These are phyloP conservation scores for Xylaria curta DNA, from an alignment of 495 filamentous ascomycete species.

Conservation along the genomic window DNA sequence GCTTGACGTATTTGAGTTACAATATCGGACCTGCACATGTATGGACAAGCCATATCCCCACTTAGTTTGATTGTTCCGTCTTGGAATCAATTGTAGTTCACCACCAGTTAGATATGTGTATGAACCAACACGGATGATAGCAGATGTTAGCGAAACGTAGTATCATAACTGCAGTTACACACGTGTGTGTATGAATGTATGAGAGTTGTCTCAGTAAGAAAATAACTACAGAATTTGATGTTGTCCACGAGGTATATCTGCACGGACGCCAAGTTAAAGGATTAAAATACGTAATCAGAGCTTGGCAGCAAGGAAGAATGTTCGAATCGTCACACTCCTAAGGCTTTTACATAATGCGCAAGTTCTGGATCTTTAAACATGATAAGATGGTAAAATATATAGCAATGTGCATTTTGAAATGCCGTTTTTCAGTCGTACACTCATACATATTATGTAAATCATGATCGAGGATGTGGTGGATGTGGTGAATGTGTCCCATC, in stretches of 20 bases:
- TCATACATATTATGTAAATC: constrained; percentile 25
- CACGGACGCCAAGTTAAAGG: neutral
- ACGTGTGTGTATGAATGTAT: neutral
- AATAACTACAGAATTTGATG: neutral
- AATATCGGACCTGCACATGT: neutral
- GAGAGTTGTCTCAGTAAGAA: neutral
- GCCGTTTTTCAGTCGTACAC: constrained; percentile 24
- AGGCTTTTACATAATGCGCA: too few relatives aligned
- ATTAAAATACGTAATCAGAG: neutral
- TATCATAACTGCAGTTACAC: neutral
- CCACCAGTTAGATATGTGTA: too few relatives aligned
- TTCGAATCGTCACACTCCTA: too few relatives aligned
- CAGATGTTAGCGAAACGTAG: neutral
- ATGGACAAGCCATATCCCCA: neutral
- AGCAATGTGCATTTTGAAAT: neutral
- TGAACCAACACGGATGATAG: neutral
- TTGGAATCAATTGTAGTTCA: neutral
- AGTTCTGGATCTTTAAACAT: too few relatives aligned
- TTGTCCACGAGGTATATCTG: neutral
- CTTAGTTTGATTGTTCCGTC: constrained; percentile 6
- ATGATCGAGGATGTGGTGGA: neutral
- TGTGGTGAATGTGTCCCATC: constrained; percentile 13
- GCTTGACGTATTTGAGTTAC: neutral
- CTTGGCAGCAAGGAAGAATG: too few relatives aligned
- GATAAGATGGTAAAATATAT: neutral